Percentiles rank a stretch among this genome's conserved stretches.
Evolutionary conservation across 2,329 filamentous ascomycete species (phyloP).

Genomic region (Epichloe bromicola): DNA sequence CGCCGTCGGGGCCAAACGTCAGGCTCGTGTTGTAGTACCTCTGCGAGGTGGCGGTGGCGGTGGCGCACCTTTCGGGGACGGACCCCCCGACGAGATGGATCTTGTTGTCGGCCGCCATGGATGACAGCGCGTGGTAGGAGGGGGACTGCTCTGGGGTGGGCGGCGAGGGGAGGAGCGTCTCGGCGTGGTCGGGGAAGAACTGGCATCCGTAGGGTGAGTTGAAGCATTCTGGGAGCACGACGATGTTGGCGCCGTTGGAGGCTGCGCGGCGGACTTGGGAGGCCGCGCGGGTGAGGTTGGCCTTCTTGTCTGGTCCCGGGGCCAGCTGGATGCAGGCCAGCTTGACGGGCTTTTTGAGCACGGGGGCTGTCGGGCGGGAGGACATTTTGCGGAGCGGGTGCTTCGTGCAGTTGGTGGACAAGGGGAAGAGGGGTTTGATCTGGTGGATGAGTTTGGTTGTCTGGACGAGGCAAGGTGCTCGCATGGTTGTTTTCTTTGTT

Average conservation of each 20-base stretch:
- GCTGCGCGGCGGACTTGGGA: slow-evolving; percentile 75
- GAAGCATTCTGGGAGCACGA: slow-evolving; percentile 96
- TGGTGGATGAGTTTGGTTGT: not conserved
- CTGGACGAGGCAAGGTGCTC: not conserved
- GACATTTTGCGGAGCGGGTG: not conserved
- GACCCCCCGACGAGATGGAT: slow-evolving; percentile 83
- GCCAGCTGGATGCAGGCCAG: slow-evolving; percentile 73
- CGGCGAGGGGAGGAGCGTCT: slow-evolving; percentile 67
- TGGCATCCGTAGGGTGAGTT: slow-evolving; percentile 91
- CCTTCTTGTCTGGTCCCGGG: slow-evolving; percentile 67
- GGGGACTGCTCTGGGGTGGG: slow-evolving; percentile 59
- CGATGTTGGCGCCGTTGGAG: slow-evolving; percentile 61
- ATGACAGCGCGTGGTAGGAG: slow-evolving; percentile 71
- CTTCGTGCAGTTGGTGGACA: not conserved
- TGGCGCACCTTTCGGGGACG: slow-evolving; percentile 64
- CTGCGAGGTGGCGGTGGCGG: slow-evolving; percentile 18
- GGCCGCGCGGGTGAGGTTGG: slow-evolving; percentile 71
- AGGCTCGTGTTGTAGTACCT: slow-evolving; percentile 89
- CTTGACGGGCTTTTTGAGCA: slow-evolving; percentile 67
- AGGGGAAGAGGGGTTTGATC: slow-evolving; percentile 7
- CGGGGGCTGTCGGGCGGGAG: slow-evolving; percentile 10
- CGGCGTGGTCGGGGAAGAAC: slow-evolving; percentile 85
- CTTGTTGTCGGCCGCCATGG: slow-evolving; percentile 64
- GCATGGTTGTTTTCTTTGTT: slow-evolving; percentile 4
- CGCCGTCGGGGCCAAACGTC: slow-evolving; percentile 64